Evolutionary conservation across 345 rosid genomes (phyloP), one percentile per base, ranked within the genome.

Genomic region (Leavenworthia alabamica): DNA sequence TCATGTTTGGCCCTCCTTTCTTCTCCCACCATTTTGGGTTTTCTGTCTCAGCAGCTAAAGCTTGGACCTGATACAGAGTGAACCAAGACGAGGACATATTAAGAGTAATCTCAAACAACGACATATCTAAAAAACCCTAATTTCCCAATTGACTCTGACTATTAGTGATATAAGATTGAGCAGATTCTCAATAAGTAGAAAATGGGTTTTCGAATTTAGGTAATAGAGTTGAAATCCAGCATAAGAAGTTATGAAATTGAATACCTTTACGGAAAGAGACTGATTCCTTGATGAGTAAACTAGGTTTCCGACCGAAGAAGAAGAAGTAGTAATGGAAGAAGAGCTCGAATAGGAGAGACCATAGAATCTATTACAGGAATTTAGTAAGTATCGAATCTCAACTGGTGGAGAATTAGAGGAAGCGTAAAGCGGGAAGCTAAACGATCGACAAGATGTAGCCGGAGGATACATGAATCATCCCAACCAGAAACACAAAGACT

Each of bases 21-120:
- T 45, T 88, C 68, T 91, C 96, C 98, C 98, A 88, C 96, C 98
- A 91, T 82, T 88, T 83, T 49, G 96, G 94, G 56, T 78, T 83
- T 40, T 81, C 80, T 2, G 86, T 82, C 65, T 83, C 84, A 27
- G 89, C 77, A 68, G 83, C 46, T 43, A 82, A 56, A 16, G 89
- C 96, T 67, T 75, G 78, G 23, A 76, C 83, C 97, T 90, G 9
- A 16, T 2, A 20, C 11, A 28, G 10, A 8, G 29, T 40, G 36
- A 49, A 3, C 35, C n/a, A 19, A 19, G 45, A 44, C 26, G n/a
- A n/a, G n/a, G n/a, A n/a, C 4, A 42, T 29, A 20, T 32, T 28
- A 35, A 56, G n/a, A 20, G 46, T 44, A 40, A 67, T 11, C 40
- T 56, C 17, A 28, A 24, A 22, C 52, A 57, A 29, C 58, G 44